A percentile compares a stretch with the other conserved stretches of the same genome.
phyloP scores from a whole-genome alignment of 495 filamentous ascomycete genomes.

The Stereocaulon alpinum region DNA sequence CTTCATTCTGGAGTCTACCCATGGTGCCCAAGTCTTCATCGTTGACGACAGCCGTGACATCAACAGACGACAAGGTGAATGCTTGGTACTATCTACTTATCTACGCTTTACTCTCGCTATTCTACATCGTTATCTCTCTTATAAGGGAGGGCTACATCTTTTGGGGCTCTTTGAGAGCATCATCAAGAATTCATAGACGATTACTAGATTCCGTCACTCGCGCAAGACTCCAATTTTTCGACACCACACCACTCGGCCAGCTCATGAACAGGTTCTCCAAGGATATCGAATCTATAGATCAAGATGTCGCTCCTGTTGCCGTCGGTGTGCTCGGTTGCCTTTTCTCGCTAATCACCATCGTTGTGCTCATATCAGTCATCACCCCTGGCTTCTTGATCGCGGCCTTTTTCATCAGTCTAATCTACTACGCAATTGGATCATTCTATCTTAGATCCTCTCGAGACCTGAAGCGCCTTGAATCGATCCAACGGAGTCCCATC shows the following conservation, averaged over 20 bases:
- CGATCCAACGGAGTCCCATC: conserved; percentile 84
- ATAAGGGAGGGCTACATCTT: conserved; percentile 78
- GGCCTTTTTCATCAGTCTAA: conserved; percentile 68
- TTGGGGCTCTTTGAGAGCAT: conserved; percentile 83
- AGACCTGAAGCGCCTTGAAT: conserved; percentile 91
- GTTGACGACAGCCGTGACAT: conserved; percentile 14
- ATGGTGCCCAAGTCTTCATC: conserved; percentile 17
- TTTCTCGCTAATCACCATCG: conserved; percentile 73
- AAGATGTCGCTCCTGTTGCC: conserved; percentile 88
- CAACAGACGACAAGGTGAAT: conserved; percentile 49
- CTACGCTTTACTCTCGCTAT: conserved; percentile 68
- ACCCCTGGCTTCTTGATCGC: conserved; percentile 89
- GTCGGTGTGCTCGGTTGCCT: conserved; percentile 63
- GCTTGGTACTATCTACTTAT: conserved; percentile 72
- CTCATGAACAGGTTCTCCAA: conserved; percentile 99
- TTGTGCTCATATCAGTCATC: conserved; percentile 82
- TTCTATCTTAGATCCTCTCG: conserved; percentile 88
- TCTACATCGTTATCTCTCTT: conserved; percentile 65
- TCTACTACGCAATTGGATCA: conserved; percentile 73
- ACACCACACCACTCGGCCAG: conserved; percentile 90
- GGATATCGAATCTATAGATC: conserved; percentile 89
- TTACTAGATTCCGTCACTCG: conserved; percentile 72
- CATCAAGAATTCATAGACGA: conserved; percentile 68
- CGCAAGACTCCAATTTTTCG: conserved; percentile 95
- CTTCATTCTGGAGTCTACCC: conserved; percentile 30